These are phyloP conservation scores for Lentinula raphanica DNA, from an alignment of 768 basidiomycete genomes.

Conservation along the genomic window DNA sequence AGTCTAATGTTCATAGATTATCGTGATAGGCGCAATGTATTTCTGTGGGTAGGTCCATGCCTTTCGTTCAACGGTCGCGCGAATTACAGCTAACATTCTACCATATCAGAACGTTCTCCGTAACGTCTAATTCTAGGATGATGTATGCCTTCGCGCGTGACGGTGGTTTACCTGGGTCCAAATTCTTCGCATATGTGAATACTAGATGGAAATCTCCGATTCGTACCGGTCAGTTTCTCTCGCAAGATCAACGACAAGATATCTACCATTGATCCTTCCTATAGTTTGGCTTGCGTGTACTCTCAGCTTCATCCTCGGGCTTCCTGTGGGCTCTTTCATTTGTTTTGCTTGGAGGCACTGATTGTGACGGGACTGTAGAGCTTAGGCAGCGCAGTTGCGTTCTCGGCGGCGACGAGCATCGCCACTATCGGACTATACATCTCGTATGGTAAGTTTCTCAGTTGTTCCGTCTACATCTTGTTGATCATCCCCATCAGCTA, in stretches of 20 bases:
- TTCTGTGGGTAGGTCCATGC: constrained; percentile 53
- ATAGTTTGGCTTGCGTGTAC: constrained; percentile 76
- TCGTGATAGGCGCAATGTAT: constrained; percentile 69
- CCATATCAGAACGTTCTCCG: constrained; percentile 57
- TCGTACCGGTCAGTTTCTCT: constrained; percentile 48
- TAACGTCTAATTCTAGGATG: constrained; percentile 79
- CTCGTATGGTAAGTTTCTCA: constrained; percentile 49
- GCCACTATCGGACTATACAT: constrained; percentile 76
- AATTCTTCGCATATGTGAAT: constrained; percentile 63
- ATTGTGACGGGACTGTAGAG: no score
- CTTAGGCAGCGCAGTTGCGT: constrained; percentile 68
- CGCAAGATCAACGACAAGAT: not conserved
- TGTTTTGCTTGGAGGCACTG: no score
- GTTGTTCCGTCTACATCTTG: not conserved
- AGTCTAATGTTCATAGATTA: constrained; percentile 32
- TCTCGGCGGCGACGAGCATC: constrained; percentile 53
- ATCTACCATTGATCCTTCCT: not conserved
- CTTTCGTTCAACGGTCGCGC: not conserved
- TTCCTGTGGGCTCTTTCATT: constrained; percentile 34
- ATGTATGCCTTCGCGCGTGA: constrained; percentile 80
- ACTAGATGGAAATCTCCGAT: constrained; percentile 55
- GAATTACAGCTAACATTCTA: not conserved
- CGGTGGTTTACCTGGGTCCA: constrained; percentile 64
- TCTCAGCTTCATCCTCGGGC: constrained; percentile 66
- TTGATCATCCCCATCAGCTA: constrained; percentile 28